These are phyloP conservation scores for Yamadazyma pseudoaaseri DNA, from an alignment of 1,139 yeast genomes.

Conservation along the genomic window DNA sequence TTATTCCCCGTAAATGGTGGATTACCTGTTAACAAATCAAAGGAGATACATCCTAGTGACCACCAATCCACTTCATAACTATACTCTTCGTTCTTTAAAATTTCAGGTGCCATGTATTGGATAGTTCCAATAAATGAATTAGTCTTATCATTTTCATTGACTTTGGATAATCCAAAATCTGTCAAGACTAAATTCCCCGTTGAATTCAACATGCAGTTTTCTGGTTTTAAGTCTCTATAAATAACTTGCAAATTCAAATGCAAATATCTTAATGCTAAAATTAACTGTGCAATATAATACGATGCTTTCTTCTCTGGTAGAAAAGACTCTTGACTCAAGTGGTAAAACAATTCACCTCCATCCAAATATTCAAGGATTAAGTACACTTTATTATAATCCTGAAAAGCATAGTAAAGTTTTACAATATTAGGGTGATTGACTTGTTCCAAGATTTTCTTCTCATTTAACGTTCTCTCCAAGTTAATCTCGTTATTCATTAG, in stretches of 20 bases:
- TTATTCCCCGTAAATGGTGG: slow-evolving; percentile 95
- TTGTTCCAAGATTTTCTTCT: slow-evolving; percentile 40
- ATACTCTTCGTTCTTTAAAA: slow-evolving; percentile 79
- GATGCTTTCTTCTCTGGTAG: slow-evolving; percentile 75
- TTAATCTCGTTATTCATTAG: slow-evolving; percentile 41
- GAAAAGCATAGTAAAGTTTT: slow-evolving; percentile 84
- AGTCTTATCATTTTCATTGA: slow-evolving; percentile 51
- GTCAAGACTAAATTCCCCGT: slow-evolving; percentile 82
- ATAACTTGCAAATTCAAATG: slow-evolving; percentile 77
- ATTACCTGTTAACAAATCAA: slow-evolving; percentile 82
- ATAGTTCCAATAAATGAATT: slow-evolving; percentile 91
- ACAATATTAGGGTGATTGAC: slow-evolving; percentile 84
- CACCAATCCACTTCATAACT: slow-evolving; percentile 94
- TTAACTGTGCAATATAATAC: slow-evolving; percentile 83
- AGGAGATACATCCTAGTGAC: slow-evolving; percentile 90
- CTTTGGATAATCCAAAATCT: slow-evolving; percentile 89
- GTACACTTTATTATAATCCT: slow-evolving; percentile 78
- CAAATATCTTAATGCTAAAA: slow-evolving; percentile 75
- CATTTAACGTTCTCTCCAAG: slow-evolving; percentile 41
- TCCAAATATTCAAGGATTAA: slow-evolving; percentile 82
- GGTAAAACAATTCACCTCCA: slow-evolving; percentile 92
- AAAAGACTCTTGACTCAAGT: slow-evolving; percentile 52
- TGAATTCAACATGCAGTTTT: slow-evolving; percentile 80
- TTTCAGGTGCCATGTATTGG: slow-evolving; percentile 97
- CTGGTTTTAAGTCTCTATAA: slow-evolving; percentile 91